Evolutionary conservation across 2,329 filamentous ascomycete species (phyloP).

Genomic region (Aspergillus thermomutatus): DNA sequence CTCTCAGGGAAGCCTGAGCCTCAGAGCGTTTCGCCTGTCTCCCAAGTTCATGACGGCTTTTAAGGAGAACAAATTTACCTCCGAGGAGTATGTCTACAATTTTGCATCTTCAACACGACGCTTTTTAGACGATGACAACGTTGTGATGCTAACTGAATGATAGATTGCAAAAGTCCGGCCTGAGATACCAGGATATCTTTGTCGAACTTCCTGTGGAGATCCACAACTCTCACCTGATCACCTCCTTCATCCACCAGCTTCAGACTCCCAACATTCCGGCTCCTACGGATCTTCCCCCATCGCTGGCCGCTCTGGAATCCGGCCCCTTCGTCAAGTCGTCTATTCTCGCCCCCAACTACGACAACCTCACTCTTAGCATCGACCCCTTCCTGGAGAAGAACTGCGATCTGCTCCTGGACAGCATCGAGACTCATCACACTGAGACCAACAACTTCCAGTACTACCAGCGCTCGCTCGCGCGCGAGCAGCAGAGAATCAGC

Average conservation of each 20-base stretch:
- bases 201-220: constrained; percentile 83
- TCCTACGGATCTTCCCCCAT: constrained; percentile 72
- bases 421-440: constrained; percentile 96
- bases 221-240: constrained; percentile 97
- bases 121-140: neutral
- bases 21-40: constrained; percentile 90
- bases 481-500: constrained; percentile 94
- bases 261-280: constrained; percentile 63
- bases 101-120: neutral
- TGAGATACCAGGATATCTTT: constrained; percentile 91
- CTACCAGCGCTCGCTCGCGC: constrained; percentile 89
- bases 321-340: constrained; percentile 55
- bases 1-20: constrained; percentile 82
- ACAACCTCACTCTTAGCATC: constrained; percentile 86
- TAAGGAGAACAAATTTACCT: constrained; percentile 97
- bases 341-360: constrained; percentile 82
- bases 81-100: constrained; percentile 70
- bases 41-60: constrained; percentile 81
- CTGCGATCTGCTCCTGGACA: constrained; percentile 90
- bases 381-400: constrained; percentile 99
- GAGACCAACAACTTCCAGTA: constrained; percentile 99
- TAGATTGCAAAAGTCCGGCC: constrained; percentile 89
- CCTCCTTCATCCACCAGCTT: constrained; percentile 89
- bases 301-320: constrained; percentile 71
- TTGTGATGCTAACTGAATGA: constrained; percentile 21